A percentile compares a stretch with the other conserved stretches of the same genome.
These are phyloP conservation scores for Collybiopsis luxurians DNA, from an alignment of 768 basidiomycete genomes.

Conservation along the genomic window DNA sequence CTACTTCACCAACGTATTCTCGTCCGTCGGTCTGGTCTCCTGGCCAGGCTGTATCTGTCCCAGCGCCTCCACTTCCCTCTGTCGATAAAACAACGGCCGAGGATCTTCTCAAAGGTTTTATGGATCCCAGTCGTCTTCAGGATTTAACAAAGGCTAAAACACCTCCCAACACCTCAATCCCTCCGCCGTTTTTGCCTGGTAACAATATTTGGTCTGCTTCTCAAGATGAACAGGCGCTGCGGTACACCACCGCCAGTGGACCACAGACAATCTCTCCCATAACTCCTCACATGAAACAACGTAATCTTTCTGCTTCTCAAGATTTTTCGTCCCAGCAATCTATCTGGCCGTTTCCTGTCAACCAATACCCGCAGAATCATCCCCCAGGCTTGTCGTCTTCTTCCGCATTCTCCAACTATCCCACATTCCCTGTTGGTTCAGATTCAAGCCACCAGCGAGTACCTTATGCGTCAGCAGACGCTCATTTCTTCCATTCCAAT, in stretches of 20 bases:
- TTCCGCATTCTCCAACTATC: background rate
- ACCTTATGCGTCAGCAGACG: background rate
- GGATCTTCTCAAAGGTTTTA: conserved; percentile 60
- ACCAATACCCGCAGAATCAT: background rate
- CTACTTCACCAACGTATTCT: background rate
- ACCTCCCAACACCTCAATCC: conserved; percentile 26
- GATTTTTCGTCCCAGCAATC: background rate
- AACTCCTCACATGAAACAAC: background rate
- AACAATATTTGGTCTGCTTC: conserved; percentile 70
- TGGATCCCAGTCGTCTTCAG: conserved; percentile 30
- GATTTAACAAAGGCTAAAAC: conserved; percentile 12
- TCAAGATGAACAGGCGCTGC: conserved; percentile 43
- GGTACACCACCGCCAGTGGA: background rate
- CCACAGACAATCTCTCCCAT: background rate
- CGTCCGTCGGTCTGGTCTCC: background rate
- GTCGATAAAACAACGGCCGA: conserved; percentile 54
- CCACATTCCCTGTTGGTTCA: background rate
- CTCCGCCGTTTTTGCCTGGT: conserved; percentile 50
- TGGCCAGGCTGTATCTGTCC: too few species aligned
- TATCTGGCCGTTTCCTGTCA: background rate
- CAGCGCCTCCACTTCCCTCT: conserved; percentile 15
- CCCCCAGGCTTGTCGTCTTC: background rate
- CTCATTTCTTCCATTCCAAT: background rate
- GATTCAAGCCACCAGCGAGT: background rate
- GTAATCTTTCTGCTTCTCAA: conserved; percentile 1